These are phyloP conservation scores for Chytriomyces hyalinus DNA, from an alignment of 192 early-diverging fungal species.

Conservation along the genomic window DNA sequence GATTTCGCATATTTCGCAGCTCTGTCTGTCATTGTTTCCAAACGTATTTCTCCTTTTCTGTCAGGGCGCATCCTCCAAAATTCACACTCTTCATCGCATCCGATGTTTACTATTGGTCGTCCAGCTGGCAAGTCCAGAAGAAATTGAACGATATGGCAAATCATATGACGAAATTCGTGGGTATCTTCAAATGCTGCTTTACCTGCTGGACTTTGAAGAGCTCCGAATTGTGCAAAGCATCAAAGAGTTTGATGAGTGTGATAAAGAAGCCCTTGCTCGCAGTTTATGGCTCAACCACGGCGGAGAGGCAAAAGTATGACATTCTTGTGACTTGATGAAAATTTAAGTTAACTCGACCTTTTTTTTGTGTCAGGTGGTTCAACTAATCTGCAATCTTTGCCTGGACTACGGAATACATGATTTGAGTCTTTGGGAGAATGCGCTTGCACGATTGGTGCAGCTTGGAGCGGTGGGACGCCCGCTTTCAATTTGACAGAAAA, in stretches of 20 bases:
- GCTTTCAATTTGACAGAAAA: background rate
- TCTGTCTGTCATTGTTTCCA: background rate
- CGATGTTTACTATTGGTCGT: constrained; percentile 66
- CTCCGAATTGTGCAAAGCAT: constrained; percentile 63
- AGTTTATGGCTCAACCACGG: constrained; percentile 74
- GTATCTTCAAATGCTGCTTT: constrained; percentile 68
- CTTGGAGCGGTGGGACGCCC: constrained; percentile 35
- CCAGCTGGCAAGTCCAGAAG: constrained; percentile 52
- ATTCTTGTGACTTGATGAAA: too few relatives aligned
- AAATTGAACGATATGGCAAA: constrained; percentile 46
- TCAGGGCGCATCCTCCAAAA: constrained; percentile 34
- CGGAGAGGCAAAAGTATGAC: constrained; percentile 55
- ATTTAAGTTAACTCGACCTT: background rate
- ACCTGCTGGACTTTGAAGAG: constrained; percentile 75
- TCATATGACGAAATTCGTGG: constrained; percentile 32
- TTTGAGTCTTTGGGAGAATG: constrained; percentile 63
- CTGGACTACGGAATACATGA: constrained; percentile 73
- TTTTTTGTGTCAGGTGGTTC: constrained; percentile 43
- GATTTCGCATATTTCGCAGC: constrained; percentile 7
- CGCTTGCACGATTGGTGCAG: constrained; percentile 55
- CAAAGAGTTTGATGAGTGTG: constrained; percentile 65
- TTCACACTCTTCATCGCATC: constrained; percentile 61
- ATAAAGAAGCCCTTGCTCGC: constrained; percentile 69
- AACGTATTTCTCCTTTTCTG: background rate
- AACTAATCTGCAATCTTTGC: constrained; percentile 76